A percentile compares a stretch with the other conserved stretches of the same genome.
These are phyloP conservation scores for Stephanodiscus triporus DNA, from an alignment of 108 stramenopile genomes.

Conservation along the genomic window DNA sequence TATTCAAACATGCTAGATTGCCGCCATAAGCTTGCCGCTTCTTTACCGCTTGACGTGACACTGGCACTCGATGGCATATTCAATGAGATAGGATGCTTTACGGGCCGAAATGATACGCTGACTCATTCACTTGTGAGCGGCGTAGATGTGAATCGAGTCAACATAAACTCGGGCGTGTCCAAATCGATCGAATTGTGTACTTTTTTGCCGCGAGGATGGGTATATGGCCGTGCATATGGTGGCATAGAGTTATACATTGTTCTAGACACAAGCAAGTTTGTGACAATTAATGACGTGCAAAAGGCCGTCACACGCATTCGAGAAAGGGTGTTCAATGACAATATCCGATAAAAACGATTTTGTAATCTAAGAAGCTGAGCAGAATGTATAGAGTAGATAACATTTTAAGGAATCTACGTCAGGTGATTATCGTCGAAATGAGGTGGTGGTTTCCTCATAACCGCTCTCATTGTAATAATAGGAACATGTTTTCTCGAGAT, in stretches of 20 bases:
- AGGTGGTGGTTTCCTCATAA: no score
- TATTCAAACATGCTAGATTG: conserved; percentile 55
- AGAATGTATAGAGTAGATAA: no score
- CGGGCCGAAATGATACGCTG: conserved; percentile 8
- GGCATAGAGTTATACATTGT: conserved; percentile 68
- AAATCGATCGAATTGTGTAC: conserved; percentile 63
- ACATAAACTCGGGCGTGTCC: not conserved
- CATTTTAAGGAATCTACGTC: no score
- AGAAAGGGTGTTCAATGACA: conserved; percentile 10
- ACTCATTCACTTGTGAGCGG: not conserved
- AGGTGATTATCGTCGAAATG: no score
- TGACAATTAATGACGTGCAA: conserved; percentile 75
- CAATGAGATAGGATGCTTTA: conserved; percentile 56
- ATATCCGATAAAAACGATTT: no score
- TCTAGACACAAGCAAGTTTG: conserved; percentile 63
- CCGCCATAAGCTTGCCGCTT: conserved; percentile 65
- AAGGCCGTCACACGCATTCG: conserved; percentile 57
- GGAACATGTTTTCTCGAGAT: not conserved
- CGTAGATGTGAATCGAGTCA: not conserved
- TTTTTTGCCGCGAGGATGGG: conserved; percentile 70
- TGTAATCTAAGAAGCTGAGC: no score
- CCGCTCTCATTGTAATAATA: no score
- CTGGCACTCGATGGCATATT: conserved; percentile 80
- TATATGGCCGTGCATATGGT: conserved; percentile 54
- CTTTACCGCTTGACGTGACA: conserved; percentile 65